Evolutionary conservation across 225 moss, liverwort and hornwort species (phyloP), one percentile per base, ranked within the genome.

Genomic region (Physcomitrium patens): DNA sequence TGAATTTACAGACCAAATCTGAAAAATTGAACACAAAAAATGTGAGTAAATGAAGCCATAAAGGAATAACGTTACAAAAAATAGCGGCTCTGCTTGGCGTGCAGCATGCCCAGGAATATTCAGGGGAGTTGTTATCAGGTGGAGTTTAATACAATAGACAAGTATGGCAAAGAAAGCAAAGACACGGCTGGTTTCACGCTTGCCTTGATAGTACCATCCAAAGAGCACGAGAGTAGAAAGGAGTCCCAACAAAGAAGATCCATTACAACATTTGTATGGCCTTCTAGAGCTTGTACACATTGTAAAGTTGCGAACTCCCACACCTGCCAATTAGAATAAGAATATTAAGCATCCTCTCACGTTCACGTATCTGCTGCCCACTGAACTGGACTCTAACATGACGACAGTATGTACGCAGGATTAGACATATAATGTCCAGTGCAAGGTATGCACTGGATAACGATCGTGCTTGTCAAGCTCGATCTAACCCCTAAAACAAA

Each of bases 241-340:
- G 85, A 90, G 71, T 99, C 99, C 99, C 99, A 99, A 79, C 91
- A 83, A 19, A 99, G 82, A 61, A 99, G 89, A 60, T 93, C 91
- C 99, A 99, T 92, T 43, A 99, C 95, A 14, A 95, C 95, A 71
- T 88, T 86, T 10, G 90, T 65, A 69, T 99, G 95, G 52, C 89
- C 93, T 82, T 94, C 86, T 49, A 99, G 82, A 16, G 85, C 93
- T 81, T 99, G 99, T 42, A 90, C 78, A 78, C 93, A 99, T 75
- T 86, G 90, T 10, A 84, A 87, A 61, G 81, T 91, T 57, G 85
- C 71, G 22, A 95, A 58, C 73, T 94, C 93, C 97, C 97, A 97
- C 74, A 84, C 83, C 83, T 84, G 80, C 45, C 47, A 42, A 28
- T 11, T 62, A 56, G 19, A 66, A 64, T 7, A 78, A 31, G 15